Conservation (phyloP, 345 rosid genomes). For the Arabis hirsuta region DNA sequence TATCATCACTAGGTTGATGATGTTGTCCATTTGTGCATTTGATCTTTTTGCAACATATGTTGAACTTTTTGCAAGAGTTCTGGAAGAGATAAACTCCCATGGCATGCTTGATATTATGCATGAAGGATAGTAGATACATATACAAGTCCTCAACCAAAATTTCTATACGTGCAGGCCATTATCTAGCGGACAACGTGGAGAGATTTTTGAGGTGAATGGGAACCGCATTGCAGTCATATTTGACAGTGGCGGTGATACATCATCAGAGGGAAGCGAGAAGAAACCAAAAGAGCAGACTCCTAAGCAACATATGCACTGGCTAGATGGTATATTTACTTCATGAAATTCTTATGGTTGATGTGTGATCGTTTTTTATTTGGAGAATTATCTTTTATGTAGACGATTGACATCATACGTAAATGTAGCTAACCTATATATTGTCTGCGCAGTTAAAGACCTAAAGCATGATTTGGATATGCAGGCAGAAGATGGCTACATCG, state of each 20-base stretch:
- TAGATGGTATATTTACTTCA: conserved; percentile 63
- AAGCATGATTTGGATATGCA: conserved; percentile 80
- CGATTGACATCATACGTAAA: conserved; percentile 9
- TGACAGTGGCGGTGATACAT: conserved; percentile 53
- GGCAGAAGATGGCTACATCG: conserved; percentile 81
- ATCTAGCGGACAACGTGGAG: conserved; percentile 84
- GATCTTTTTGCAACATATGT: neutral
- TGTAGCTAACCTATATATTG: conserved; percentile 31
- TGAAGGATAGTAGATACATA: conserved; percentile 1
- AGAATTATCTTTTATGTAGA: neutral
- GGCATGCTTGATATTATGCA: neutral
- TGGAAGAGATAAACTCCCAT: neutral
- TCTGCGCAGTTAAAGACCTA: conserved; percentile 68
- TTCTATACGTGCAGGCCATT: conserved; percentile 59
- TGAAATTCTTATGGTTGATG: conserved; percentile 3
- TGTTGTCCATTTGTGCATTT: conserved; percentile 10
- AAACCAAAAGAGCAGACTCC: conserved; percentile 52
- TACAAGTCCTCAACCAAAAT: conserved; percentile 11
- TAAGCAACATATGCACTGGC: conserved; percentile 63
- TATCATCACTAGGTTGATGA: conserved; percentile 11
- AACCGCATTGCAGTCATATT: conserved; percentile 75
- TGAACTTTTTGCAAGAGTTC: conserved; percentile 8
- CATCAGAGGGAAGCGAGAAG: conserved; percentile 52
- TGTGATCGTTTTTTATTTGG: conserved; percentile 16
- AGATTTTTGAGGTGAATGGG: conserved; percentile 79